Percentiles rank a stretch among this genome's conserved stretches.
Conservation (phyloP, 495 filamentous ascomycete species). For the Neurospora sp. region DNA sequence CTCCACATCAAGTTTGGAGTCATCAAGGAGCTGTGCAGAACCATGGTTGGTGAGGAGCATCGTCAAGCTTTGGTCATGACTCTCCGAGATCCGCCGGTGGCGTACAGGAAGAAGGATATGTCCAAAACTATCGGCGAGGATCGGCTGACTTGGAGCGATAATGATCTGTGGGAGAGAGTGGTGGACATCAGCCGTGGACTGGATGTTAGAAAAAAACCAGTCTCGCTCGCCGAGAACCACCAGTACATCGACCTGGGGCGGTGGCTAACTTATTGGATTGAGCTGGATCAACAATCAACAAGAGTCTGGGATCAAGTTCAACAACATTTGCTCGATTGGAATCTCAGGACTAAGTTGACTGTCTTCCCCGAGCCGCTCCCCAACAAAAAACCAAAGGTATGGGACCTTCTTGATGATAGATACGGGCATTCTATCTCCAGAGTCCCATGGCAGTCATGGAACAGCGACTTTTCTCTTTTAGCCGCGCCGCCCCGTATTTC, state of each 20-base stretch:
- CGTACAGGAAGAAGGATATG: constrained; percentile 45
- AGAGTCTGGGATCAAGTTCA: constrained; percentile 34
- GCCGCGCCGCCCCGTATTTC: constrained; percentile 24
- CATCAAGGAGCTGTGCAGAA: constrained; percentile 45
- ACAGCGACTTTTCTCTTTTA: constrained; percentile 26
- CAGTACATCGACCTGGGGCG: constrained; percentile 69
- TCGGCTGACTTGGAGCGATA: constrained; percentile 49
- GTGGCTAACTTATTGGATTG: constrained; percentile 60
- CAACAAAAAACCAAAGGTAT: constrained; percentile 28
- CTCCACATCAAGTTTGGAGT: constrained; percentile 57
- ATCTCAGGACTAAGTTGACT: constrained; percentile 41
- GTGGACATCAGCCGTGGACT: constrained; percentile 49
- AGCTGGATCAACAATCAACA: constrained; percentile 27
- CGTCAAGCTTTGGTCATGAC: constrained; percentile 44
- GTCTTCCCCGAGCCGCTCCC: constrained; percentile 19
- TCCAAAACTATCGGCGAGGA: constrained; percentile 33
- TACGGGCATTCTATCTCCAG: not conserved
- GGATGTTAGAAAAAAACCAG: constrained; percentile 18
- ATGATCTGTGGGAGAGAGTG: constrained; percentile 65
- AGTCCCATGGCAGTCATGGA: constrained; percentile 3
- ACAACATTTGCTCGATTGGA: constrained; percentile 60
- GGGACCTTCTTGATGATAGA: constrained; percentile 46
- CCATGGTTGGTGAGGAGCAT: constrained; percentile 18
- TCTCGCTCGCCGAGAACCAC: constrained; percentile 46
- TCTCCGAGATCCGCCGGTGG: constrained; percentile 54